Base-by-base conservation (phyloP, 1,284 basidiomycete species). In the Mycosarcoma maydis region DNA sequence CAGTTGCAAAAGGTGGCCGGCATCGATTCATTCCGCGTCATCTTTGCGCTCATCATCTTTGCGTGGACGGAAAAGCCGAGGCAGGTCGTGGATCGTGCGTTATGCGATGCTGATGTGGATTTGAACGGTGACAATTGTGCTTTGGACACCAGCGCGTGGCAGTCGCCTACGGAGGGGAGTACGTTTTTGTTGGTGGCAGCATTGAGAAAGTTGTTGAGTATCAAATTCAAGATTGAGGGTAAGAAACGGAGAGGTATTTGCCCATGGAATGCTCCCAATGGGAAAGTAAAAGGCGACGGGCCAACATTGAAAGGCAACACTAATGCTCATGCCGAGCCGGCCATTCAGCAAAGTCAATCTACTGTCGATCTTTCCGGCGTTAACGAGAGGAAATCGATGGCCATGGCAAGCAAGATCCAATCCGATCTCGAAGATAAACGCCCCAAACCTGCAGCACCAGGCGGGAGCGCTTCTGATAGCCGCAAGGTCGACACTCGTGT, bases 61-160 rank as follows among this genome's bases (percentile, higher is more conserved):
- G 60, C 60, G 14, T 64, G 60, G 60, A 64, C 60, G 16, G 53
- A 64, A 30, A 56, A 64, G 48, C 60, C 60, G 22, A 24, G 48
- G 3, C 53, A 64, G 42, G 49, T 64, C 20, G 34, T 42, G 22
- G 60, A 64, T 11, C 26, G 44, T 9, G 44, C 33, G 8, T 32
- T 8, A 0, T 9, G 17, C 26, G n/a, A 37, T 11, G 22, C 42
- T 7, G 53, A 57, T 11, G n/a, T 57, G 11, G 53, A 56, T 33
- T 26, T 64, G 16, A 55, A 51, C 30, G 29, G 38, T 17, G 53
- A 64, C 11, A 64, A 55, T 17, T 64, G 47, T 23, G 53, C 49
- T 7, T 39, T 64, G 23, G 60, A 64, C 11, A 64, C 60, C 7
- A 64, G 60, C 34, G 36, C 36, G 13, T 64, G 60, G 60, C 60